phyloP scores from a whole-genome alignment of 805 yeast genomes.

The Lachancea thermotolerans region DNA sequence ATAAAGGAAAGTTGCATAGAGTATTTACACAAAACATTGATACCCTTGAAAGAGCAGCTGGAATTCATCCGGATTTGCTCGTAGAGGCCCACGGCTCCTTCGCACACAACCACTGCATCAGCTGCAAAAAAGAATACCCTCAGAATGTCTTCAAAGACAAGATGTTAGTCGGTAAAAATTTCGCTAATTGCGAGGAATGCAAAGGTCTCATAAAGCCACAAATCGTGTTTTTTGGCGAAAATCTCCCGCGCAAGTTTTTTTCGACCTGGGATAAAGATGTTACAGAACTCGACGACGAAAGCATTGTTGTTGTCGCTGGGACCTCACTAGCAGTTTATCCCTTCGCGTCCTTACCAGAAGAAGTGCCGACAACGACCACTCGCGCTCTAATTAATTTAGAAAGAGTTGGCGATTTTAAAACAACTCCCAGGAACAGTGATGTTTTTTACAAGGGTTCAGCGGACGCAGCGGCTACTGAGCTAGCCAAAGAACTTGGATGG shows the following conservation, averaged over 20 bases:
- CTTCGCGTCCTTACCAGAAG: constrained; percentile 76
- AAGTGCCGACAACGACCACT: constrained; percentile 40
- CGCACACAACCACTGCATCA: constrained; percentile 76
- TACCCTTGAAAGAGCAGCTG: constrained; percentile 82
- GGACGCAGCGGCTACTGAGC: constrained; percentile 51
- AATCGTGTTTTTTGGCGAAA: constrained; percentile 92
- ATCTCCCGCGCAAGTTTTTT: constrained; percentile 66
- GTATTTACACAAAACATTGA: constrained; percentile 92
- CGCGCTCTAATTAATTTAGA: constrained; percentile 73
- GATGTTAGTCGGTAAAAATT: constrained; percentile 28
- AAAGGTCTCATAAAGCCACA: constrained; percentile 82
- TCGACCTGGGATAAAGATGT: constrained; percentile 55
- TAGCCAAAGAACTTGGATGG: constrained; percentile 64
- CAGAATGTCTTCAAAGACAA: constrained; percentile 38
- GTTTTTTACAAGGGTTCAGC: constrained; percentile 54
- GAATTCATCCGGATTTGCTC: constrained; percentile 53
- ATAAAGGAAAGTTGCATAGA: constrained; percentile 53
- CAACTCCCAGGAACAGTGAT: constrained; percentile 52
- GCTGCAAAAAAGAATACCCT: constrained; percentile 54
- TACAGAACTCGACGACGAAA: constrained; percentile 39
- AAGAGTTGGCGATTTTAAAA: constrained; percentile 63
- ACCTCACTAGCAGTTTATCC: constrained; percentile 88
- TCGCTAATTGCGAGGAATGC: constrained; percentile 54
- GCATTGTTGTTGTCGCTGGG: constrained; percentile 83
- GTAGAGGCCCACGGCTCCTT: constrained; percentile 96